A percentile compares a stretch with the other conserved stretches of the same genome.
phyloP scores from a whole-genome alignment of 768 basidiomycete genomes.

The Termitomyces sp. region DNA sequence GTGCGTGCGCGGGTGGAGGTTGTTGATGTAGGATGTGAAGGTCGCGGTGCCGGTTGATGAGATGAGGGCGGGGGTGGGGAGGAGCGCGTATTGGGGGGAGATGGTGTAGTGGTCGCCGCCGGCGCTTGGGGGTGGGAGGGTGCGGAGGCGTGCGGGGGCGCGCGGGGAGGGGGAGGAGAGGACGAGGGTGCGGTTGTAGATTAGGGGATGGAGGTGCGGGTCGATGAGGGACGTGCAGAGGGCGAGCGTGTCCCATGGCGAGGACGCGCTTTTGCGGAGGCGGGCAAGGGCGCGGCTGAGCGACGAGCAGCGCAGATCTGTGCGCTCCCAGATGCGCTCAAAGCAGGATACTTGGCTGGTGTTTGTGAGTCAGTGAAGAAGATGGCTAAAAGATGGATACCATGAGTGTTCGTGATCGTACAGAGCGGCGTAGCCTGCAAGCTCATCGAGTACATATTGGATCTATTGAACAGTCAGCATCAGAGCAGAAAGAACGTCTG shows the following conservation, averaged over 20 bases:
- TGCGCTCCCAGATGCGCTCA: conserved; percentile 52
- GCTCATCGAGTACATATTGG: conserved; percentile 46
- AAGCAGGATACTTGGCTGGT: conserved; percentile 54
- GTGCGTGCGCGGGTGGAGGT: conserved; percentile 36
- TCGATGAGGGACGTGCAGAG: conserved; percentile 34
- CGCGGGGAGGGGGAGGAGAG: conserved; percentile 11
- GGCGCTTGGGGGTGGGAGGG: conserved; percentile 25
- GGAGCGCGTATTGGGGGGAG: conserved; percentile 35
- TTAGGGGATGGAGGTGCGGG: conserved; percentile 34
- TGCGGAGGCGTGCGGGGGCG: conserved; percentile 19
- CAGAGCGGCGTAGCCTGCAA: conserved; percentile 41
- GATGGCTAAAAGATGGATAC: conserved; percentile 22
- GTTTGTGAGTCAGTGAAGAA: neutral
- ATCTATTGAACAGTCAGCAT: conserved; percentile 26
- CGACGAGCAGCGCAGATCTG: neutral
- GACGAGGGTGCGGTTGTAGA: conserved; percentile 39
- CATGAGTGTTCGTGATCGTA: conserved; percentile 35
- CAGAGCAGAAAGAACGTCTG: neutral
- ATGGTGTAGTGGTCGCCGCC: conserved; percentile 35
- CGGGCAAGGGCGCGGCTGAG: conserved; percentile 23
- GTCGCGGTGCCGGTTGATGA: conserved; percentile 25
- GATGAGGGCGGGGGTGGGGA: conserved; percentile 44
- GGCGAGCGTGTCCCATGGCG: conserved; percentile 16
- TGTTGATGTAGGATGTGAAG: conserved; percentile 53
- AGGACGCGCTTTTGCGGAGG: conserved; percentile 16